Base-by-base conservation (phyloP, 2,329 filamentous ascomycete species). In the Hirsutella thompsonii region DNA sequence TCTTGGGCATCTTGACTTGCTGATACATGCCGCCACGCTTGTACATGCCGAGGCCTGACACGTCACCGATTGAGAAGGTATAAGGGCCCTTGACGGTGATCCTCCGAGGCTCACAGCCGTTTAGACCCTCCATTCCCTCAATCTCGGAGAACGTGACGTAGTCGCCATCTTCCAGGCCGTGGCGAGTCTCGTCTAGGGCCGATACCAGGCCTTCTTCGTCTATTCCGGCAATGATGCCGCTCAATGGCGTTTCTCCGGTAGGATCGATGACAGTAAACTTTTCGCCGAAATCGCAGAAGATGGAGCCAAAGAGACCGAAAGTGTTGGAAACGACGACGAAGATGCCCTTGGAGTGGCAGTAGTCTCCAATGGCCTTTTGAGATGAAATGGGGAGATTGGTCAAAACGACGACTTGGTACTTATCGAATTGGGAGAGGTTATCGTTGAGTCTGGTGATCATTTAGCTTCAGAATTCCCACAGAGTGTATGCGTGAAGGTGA, bases 1-100 rank as follows among this genome's bases (percentile, higher is more conserved):
- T 76, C 67, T 92, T 94, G 39, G 92, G 92, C 90, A 95, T 95
- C 74, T 96, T 98, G 62, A 96, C 92, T 62, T 98, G 92, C 32
- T 85, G 82, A 61, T 84, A 98, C 44, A 94, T 76, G 45, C 92
- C 92, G 37, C 90, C 90, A 39, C 83, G 76, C 67, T 85, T 69
- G 67, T 98, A 98, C 53, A 84, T 73, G 29, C 92, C 92, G 29
- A 95, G 72, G 5, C 78, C 81, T 20, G 84, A 86, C 9, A 96
- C 87, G 58, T 95, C 87, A 34, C 90, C 92, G 51, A 98, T 95
- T 13, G 87, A 92, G 64, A 98, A 98, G 8, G 89, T 94, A 61
- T 96, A 98, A 3, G 92, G 92, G 1, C 85, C 92, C 67, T 94
- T 95, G 38, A 95, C 88, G 4, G 83, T 86, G 46, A 98, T 77